Percentiles rank a stretch among this genome's conserved stretches.
Conservation (phyloP, 2,329 filamentous ascomycete genomes). For the Didymella keratinophila region DNA sequence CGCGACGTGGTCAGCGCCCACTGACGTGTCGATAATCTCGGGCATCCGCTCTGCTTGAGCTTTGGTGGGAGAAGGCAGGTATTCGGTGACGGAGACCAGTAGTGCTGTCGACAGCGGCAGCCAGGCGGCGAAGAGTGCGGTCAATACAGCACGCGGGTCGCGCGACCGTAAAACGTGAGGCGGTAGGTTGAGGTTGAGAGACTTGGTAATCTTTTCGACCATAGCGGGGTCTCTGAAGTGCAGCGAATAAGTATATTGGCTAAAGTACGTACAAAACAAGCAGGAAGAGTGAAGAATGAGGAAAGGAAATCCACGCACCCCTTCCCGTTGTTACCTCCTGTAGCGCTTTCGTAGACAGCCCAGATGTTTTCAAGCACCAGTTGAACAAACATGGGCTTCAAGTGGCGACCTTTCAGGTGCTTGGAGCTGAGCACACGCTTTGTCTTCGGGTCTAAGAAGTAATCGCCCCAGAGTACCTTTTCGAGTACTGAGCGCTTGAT, state of each 20-base stretch:
- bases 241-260: constrained; percentile 52
- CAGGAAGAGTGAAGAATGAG: constrained; percentile 34
- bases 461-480: constrained; percentile 96
- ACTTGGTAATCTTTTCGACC: constrained; percentile 94
- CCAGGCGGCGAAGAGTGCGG: constrained; percentile 87
- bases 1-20: constrained; percentile 76
- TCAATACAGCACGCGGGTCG: constrained; percentile 84
- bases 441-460: constrained; percentile 94
- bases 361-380: constrained; percentile 94
- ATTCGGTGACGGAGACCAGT: constrained; percentile 92
- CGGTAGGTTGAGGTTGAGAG: constrained; percentile 81
- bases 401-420: constrained; percentile 86
- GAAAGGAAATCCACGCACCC: constrained; percentile 67
- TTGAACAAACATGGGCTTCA: constrained; percentile 98
- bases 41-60: constrained; percentile 85
- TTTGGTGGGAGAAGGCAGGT: constrained; percentile 80
- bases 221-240: constrained; percentile 72
- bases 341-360: constrained; percentile 93
- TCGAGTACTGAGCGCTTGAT: constrained; percentile 89
- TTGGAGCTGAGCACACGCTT: constrained; percentile 91
- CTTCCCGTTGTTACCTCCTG: constrained; percentile 80
- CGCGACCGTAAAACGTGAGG: constrained; percentile 84
- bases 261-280: constrained; percentile 46
- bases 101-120: constrained; percentile 90
- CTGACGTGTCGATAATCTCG: constrained; percentile 78